Base-by-base conservation (phyloP, 139 green algal species). In the Yamagishiella unicocca region DNA sequence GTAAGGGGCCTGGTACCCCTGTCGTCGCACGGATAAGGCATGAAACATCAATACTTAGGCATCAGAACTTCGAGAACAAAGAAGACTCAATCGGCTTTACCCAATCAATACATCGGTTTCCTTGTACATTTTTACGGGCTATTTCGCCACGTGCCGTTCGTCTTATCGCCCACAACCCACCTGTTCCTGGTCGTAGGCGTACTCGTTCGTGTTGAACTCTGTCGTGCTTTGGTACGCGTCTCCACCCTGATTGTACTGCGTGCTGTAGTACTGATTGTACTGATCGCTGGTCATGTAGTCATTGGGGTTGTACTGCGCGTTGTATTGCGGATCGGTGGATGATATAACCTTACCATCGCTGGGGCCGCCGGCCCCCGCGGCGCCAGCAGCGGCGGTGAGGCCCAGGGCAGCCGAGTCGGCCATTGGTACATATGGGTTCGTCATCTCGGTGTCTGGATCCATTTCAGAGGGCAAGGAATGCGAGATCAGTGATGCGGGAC, bases 391-490 rank as follows among this genome's bases (percentile, higher is more conserved):
- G 4, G 40, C 50, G 10, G 61, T 27, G 0, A 80, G 67, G 29
- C 58, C 82, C 46, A 87, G 40, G 35, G 67, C 66, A 0, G 82
- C 66, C 2, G 50, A 25, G 35, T 80, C 80, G 6, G 62, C 82
- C 82, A 87, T 87, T 7, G 82, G 82, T 46, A 80, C 82, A 35
- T 87, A 87, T 33, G 82, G 82, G 53, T 87, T 87, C 24, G 35
- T 70, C 82, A 87, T 87, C 33, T 87, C 82, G 0, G 46, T 70
- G 82, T 70, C 82, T 87, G 81, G 38, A 71, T n/a, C n/a, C n/a
- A n/a, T n/a, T n/a, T n/a, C n/a, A 45, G 1, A 74, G 66, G 31
- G 33, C 8, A 42, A n/a, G 66, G 19, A 12, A 74, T 17, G 2
- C 14, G 33, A 45, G 66, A 9, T 45, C 19, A 73, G 66, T 43